phyloP scores from a whole-genome alignment of 345 rosid species.

The Populus davidiana region DNA sequence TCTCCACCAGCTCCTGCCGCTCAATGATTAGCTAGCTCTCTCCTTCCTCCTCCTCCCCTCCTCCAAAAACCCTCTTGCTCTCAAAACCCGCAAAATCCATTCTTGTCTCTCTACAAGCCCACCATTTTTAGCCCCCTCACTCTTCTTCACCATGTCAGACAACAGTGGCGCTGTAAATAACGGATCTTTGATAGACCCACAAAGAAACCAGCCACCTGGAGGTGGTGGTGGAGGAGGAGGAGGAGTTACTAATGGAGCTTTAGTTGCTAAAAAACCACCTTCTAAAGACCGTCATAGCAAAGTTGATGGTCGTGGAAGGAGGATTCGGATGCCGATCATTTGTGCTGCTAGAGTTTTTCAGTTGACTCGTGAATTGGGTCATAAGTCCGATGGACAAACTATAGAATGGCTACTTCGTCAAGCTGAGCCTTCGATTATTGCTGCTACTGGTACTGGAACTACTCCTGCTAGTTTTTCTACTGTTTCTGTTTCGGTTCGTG shows the following conservation, averaged over 20 bases:
- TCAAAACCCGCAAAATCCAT: too few species aligned
- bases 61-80: slow-evolving; percentile 1
- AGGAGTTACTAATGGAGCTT: slow-evolving; percentile 35
- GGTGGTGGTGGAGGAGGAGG: not conserved
- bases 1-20: slow-evolving; percentile 99
- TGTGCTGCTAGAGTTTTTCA: slow-evolving; percentile 99
- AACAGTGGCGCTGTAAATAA: slow-evolving; percentile 47
- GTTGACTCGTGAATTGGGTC: slow-evolving; percentile 93
- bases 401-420: slow-evolving; percentile 99
- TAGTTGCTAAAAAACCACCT: slow-evolving; percentile 77
- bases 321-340: slow-evolving; percentile 99
- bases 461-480: slow-evolving; percentile 93
- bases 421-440: slow-evolving; percentile 97
- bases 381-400: slow-evolving; percentile 97
- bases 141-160: slow-evolving; percentile 46
- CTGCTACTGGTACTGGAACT: slow-evolving; percentile 96
- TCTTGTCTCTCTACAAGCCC: not conserved
- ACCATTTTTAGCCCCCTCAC: not conserved
- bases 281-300: slow-evolving; percentile 97
- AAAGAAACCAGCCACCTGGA: slow-evolving; percentile 35
- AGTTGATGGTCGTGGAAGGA: slow-evolving; percentile 93
- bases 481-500: slow-evolving; percentile 63
- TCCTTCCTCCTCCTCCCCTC: slow-evolving; percentile 17
- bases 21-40: slow-evolving; percentile 66
- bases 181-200: slow-evolving; percentile 44